A percentile compares a stretch with the other conserved stretches of the same genome.
Conservation (phyloP, 257 asterid species). For the Ophiorrhiza pumila region DNA sequence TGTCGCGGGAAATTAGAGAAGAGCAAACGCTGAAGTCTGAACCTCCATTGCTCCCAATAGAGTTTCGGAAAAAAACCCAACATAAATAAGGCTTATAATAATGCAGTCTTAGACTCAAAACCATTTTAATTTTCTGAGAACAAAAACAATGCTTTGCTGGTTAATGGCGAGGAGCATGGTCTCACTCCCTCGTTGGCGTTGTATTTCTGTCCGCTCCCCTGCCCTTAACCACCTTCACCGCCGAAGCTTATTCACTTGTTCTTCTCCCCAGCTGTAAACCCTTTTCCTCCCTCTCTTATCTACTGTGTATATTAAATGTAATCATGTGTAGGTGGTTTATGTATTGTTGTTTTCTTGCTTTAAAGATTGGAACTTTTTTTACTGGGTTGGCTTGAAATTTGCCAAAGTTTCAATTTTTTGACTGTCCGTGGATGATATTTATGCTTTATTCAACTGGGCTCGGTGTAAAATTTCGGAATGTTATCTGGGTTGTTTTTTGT, state of each 20-base stretch:
- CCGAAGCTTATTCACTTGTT: constrained; percentile 27
- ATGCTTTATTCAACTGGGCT: background rate
- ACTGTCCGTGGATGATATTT: background rate
- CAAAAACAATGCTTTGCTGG: constrained; percentile 28
- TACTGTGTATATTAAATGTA: background rate
- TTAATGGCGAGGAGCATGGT: constrained; percentile 54
- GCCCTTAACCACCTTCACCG: constrained; percentile 39
- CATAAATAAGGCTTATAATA: background rate
- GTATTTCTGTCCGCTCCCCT: constrained; percentile 43
- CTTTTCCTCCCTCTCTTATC: constrained; percentile 10
- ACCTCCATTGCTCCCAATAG: too few species aligned
- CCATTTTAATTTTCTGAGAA: background rate
- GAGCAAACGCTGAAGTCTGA: too few species aligned
- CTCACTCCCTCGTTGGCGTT: constrained; percentile 62
- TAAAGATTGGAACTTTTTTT: background rate
- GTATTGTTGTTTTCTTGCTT: background rate
- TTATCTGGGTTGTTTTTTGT: background rate
- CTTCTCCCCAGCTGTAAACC: constrained; percentile 25
- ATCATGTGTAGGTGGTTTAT: background rate
- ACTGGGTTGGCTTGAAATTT: background rate
- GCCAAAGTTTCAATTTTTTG: constrained; percentile 6
- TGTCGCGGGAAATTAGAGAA: too few species aligned
- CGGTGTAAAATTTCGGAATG: background rate
- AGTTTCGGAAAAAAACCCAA: too few species aligned
- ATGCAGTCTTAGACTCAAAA: background rate